These are phyloP conservation scores for Acacia crassicarpa DNA, from an alignment of 306 rosid species.

Conservation along the genomic window DNA sequence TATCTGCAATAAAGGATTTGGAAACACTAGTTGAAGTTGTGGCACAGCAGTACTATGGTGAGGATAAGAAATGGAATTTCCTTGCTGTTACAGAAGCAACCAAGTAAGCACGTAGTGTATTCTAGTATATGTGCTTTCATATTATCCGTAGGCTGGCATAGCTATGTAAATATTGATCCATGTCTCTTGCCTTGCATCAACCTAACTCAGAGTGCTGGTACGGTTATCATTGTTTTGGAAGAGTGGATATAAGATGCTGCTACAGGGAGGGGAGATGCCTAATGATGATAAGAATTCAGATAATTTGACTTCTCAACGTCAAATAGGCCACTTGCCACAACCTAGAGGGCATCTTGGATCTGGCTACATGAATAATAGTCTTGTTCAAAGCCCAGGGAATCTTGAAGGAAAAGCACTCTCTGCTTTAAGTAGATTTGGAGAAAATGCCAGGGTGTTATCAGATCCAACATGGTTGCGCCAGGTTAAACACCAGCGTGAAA, in stretches of 20 bases:
- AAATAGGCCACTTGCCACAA: slow-evolving; percentile 23
- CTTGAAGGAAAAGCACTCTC: slow-evolving; percentile 84
- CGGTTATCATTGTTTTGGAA: slow-evolving; percentile 79
- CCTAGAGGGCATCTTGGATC: slow-evolving; percentile 41
- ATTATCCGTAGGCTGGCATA: slow-evolving; percentile 27
- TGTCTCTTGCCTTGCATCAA: slow-evolving; percentile 34
- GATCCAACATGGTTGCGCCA: slow-evolving; percentile 58
- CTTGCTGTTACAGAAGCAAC: slow-evolving; percentile 81
- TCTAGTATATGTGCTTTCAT: slow-evolving; percentile 17
- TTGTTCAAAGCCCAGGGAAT: slow-evolving; percentile 56
- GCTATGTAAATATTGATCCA: slow-evolving; percentile 5
- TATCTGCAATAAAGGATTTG: slow-evolving; percentile 89
- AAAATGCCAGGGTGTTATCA: slow-evolving; percentile 64
- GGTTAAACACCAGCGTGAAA: slow-evolving; percentile 68
- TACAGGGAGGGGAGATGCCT: slow-evolving; percentile 77
- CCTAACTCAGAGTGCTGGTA: slow-evolving; percentile 68
- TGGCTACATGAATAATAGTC: slow-evolving; percentile 42
- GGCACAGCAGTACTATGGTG: slow-evolving; percentile 84
- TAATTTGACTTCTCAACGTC: slow-evolving; percentile 42
- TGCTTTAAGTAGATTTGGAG: slow-evolving; percentile 80
- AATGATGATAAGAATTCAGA: slow-evolving; percentile 45
- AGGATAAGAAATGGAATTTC: slow-evolving; percentile 90
- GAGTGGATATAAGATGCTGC: slow-evolving; percentile 89
- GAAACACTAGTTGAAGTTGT: slow-evolving; percentile 91
- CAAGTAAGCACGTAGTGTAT: slow-evolving; percentile 62